Evolutionary conservation across 2,329 filamentous ascomycete genomes (phyloP).

Genomic region (Fusarium phyllophilum): DNA sequence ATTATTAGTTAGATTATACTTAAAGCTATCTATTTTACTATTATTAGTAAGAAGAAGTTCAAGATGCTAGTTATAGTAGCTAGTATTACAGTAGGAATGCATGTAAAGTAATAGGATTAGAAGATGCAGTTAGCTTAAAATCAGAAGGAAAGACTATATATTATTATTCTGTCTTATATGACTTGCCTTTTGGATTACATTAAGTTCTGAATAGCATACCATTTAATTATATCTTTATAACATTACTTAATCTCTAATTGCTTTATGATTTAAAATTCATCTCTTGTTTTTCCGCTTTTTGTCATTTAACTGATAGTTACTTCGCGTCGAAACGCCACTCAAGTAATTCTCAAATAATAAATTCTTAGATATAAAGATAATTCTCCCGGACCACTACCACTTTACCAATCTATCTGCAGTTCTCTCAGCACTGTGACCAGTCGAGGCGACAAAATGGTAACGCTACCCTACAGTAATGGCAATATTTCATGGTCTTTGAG

Average conservation of each 20-base stretch:
- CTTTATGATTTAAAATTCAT: no score
- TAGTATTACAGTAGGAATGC: not conserved
- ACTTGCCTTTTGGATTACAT: not conserved
- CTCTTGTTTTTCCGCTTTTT: no score
- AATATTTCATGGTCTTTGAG: no score
- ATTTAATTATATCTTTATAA: no score
- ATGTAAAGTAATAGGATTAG: not conserved
- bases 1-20: not conserved
- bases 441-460: not conserved
- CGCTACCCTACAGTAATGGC: not conserved
- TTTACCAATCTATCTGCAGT: no score
- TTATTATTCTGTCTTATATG: not conserved
- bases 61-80: not conserved
- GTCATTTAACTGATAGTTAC: no score
- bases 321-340: not conserved
- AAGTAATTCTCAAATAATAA: rapidly evolving
- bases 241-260: no score
- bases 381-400: not conserved
- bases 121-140: not conserved
- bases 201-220: no score
- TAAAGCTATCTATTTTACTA: not conserved
- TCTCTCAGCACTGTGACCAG: not conserved
- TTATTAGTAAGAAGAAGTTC: not conserved
- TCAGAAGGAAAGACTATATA: not conserved
- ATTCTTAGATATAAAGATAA: not conserved